Evolutionary conservation across 495 filamentous ascomycete species (phyloP).

Genomic region (Aspergillus baeticus): DNA sequence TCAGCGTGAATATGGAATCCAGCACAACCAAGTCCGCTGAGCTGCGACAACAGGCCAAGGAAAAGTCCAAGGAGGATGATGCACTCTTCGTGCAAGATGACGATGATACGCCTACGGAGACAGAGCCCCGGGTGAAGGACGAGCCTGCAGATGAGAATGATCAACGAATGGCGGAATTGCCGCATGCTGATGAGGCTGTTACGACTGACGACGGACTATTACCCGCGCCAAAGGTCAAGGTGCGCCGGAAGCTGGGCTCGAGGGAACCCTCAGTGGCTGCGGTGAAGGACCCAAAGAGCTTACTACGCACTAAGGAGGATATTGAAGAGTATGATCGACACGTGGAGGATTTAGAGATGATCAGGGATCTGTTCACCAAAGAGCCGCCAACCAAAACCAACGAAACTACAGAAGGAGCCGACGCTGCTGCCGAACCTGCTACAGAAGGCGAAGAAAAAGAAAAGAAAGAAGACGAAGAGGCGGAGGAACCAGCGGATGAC

Average conservation of each 20-base stretch:
- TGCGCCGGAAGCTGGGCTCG: slow-evolving; percentile 33
- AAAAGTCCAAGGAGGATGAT: slow-evolving; percentile 29
- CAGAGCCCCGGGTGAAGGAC: slow-evolving; percentile 35
- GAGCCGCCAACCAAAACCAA: slow-evolving; percentile 20
- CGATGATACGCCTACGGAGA: slow-evolving; percentile 18
- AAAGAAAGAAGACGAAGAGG: slow-evolving; percentile 19
- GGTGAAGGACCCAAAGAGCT: slow-evolving; percentile 34
- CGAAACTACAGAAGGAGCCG: slow-evolving; percentile 16
- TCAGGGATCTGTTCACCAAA: slow-evolving; percentile 36
- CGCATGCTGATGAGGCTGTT: slow-evolving; percentile 24
- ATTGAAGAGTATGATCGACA: slow-evolving; percentile 49
- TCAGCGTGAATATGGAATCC: slow-evolving; percentile 53
- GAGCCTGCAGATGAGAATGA: slow-evolving; percentile 47
- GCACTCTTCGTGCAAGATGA: slow-evolving; percentile 31
- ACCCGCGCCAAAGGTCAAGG: slow-evolving; percentile 39
- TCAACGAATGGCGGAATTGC: slow-evolving; percentile 35
- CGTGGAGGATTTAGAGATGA: slow-evolving; percentile 35
- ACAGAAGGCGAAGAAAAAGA: slow-evolving; percentile 18
- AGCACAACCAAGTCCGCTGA: slow-evolving; percentile 46
- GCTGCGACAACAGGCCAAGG: slow-evolving; percentile 35
- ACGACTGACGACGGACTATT: slow-evolving; percentile 37
- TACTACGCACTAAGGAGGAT: slow-evolving; percentile 45
- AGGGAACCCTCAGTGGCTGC: slow-evolving; percentile 17
- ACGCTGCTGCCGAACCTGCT: slow-evolving; percentile 4
- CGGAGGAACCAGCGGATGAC: slow-evolving; percentile 30